Evolutionary conservation across 225 moss, liverwort and hornwort species (phyloP), one percentile per base, ranked within the genome.

Genomic region (Anthoceros angustus): DNA sequence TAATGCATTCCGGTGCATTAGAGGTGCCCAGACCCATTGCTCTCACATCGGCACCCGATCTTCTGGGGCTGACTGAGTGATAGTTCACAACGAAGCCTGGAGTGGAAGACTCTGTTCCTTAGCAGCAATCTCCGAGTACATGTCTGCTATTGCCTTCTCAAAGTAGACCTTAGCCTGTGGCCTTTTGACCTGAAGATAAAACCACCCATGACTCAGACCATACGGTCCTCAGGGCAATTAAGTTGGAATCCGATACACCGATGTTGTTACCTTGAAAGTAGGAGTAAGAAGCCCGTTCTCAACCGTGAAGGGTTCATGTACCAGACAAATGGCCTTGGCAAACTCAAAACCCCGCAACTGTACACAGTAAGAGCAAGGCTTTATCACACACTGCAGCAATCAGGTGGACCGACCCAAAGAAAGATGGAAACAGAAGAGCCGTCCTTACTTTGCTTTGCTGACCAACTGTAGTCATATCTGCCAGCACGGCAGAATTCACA

Each of bases 221-320:
- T 41, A 26, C 21, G 3, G 41, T 21, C 8, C 8, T 26, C 24
- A 64, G 41, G 41, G 38, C 14, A 18, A 39, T 10, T 12, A 38
- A 8, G 8, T 8, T 69, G 43, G 62, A 23, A 46, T 9, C 21
- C 15, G n/a, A n/a, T 49, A 40, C 62, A 23, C 67, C 46, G 60
- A 50, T 9, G 38, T 68, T 63, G 40, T 15, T 66, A 62, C 62
- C 82, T 98, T 98, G 26, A 91, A 85, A 14, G 83, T 98, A 18
- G 95, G 95, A 65, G 95, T 98, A 7, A 98, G 84, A 3, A 92
- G 82, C 38, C 72, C 84, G 74, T 87, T 91, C 78, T 95, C 91
- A 46, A 95, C 50, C 25, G 91, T 72, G 45, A 98, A 89, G 21
- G 79, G 88, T 55, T 91, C 86, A 8, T 69, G 67, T 25, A 75